A percentile compares a stretch with the other conserved stretches of the same genome.
phyloP scores from a whole-genome alignment of 2,329 filamentous ascomycete genomes.

The Ophiosphaerella narmari region DNA sequence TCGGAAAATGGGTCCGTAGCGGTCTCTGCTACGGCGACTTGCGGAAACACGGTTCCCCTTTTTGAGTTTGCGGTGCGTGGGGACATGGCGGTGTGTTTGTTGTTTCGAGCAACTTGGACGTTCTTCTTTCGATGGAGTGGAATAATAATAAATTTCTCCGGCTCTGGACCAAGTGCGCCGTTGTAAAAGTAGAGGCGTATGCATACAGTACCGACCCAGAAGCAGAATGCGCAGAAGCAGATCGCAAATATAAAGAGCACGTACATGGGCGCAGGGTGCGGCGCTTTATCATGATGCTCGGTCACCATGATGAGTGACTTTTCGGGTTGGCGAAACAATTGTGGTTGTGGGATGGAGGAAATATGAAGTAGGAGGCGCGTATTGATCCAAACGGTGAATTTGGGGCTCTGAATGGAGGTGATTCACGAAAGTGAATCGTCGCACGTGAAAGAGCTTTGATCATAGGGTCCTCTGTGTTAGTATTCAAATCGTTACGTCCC shows the following conservation, averaged over 20 bases:
- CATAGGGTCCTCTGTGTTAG: no score
- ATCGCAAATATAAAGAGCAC: constrained; percentile 19
- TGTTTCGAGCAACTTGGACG: not conserved
- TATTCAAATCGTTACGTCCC: no score
- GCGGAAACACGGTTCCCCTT: not conserved
- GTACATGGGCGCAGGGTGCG: constrained; percentile 11
- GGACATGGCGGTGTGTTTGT: not conserved
- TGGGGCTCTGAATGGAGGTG: no score
- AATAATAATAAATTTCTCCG: constrained; percentile 24
- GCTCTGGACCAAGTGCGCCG: constrained; percentile 23
- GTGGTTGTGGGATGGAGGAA: not conserved
- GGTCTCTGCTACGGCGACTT: not conserved
- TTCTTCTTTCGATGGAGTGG: constrained; percentile 6
- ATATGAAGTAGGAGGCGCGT: no score
- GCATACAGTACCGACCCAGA: constrained; percentile 22
- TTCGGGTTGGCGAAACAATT: not conserved
- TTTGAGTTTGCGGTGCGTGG: not conserved
- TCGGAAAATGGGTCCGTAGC: not conserved
- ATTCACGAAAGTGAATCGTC: no score
- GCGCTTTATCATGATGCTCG: not conserved
- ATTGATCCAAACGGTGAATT: no score
- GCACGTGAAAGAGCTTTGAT: no score
- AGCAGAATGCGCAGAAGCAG: constrained; percentile 23
- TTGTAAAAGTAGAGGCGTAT: constrained; percentile 34
- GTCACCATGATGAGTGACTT: not conserved